These are phyloP conservation scores for Prunus mira DNA, from an alignment of 306 rosid species.

Conservation along the genomic window DNA sequence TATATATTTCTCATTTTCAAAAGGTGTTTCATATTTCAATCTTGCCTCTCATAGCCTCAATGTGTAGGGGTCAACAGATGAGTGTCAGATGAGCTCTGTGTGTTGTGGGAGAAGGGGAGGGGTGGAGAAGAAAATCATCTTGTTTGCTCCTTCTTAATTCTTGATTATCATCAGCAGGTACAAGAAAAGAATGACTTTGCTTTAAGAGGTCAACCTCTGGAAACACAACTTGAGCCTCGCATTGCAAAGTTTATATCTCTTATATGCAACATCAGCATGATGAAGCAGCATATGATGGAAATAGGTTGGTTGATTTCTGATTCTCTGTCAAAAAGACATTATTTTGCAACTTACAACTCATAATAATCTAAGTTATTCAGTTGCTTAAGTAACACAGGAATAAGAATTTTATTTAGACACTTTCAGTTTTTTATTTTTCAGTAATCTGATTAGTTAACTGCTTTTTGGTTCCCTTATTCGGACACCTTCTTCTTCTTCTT, in stretches of 20 bases:
- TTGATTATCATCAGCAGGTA: conserved; percentile 47
- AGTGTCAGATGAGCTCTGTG: neutral
- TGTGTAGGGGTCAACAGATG: neutral
- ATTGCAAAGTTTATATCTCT: conserved; percentile 86
- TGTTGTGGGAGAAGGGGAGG: neutral
- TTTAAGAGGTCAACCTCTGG: conserved; percentile 54
- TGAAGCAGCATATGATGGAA: conserved; percentile 99
- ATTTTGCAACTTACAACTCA: conserved; percentile 2
- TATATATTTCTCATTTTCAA: neutral
- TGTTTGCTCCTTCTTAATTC: conserved; percentile 23
- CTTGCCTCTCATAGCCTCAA: neutral
- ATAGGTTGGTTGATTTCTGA: conserved; percentile 59
- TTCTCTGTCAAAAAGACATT: conserved; percentile 5
- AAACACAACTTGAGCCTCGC: conserved; percentile 66
- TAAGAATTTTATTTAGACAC: neutral
- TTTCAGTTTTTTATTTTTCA: neutral
- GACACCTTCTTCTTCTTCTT: conserved; percentile 18
- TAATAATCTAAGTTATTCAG: conserved; percentile 18
- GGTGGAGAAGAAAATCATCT: conserved; percentile 2
- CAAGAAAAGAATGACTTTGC: conserved; percentile 29
- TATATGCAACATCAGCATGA: conserved; percentile 87
- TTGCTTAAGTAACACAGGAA: conserved; percentile 15
- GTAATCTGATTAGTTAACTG: neutral
- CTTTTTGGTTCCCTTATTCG: conserved; percentile 6
- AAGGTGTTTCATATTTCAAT: neutral